phyloP scores from a whole-genome alignment of 2,329 filamentous ascomycete species.

The Fusarium protoensiforme region DNA sequence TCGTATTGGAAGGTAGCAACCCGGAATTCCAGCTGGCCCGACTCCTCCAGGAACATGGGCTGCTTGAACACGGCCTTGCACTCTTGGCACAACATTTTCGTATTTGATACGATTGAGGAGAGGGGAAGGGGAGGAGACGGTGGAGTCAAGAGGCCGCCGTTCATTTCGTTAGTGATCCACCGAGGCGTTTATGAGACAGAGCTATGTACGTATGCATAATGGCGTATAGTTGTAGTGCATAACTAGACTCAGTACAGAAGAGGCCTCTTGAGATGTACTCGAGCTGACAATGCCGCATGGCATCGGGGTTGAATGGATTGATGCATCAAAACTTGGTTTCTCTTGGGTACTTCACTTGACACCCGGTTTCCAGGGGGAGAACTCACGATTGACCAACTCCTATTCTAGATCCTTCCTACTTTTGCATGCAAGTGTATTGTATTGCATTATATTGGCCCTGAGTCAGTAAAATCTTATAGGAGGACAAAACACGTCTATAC shows the following conservation, averaged over 20 bases:
- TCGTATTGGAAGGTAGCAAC: background rate
- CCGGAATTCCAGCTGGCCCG: background rate
- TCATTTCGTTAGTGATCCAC: background rate
- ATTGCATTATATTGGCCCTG: too few species aligned
- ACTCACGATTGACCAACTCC: background rate
- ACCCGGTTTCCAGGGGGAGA: background rate
- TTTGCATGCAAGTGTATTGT: too few species aligned
- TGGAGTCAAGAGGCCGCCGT: background rate
- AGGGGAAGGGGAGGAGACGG: background rate
- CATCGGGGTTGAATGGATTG: background rate
- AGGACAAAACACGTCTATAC: too few species aligned
- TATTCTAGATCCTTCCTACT: background rate
- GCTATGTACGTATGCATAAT: background rate
- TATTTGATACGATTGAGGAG: background rate
- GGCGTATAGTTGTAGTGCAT: background rate
- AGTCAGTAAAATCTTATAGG: too few species aligned
- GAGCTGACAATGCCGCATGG: background rate
- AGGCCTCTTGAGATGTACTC: background rate
- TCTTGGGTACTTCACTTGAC: background rate
- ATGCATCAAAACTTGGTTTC: background rate
- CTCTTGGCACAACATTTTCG: constrained; percentile 6
- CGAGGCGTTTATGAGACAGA: background rate
- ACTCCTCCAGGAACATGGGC: background rate
- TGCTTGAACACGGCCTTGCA: constrained; percentile 3
- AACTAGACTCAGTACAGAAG: background rate